phyloP scores from a whole-genome alignment of 257 asterid species.

The Capsicum rhomboideum region DNA sequence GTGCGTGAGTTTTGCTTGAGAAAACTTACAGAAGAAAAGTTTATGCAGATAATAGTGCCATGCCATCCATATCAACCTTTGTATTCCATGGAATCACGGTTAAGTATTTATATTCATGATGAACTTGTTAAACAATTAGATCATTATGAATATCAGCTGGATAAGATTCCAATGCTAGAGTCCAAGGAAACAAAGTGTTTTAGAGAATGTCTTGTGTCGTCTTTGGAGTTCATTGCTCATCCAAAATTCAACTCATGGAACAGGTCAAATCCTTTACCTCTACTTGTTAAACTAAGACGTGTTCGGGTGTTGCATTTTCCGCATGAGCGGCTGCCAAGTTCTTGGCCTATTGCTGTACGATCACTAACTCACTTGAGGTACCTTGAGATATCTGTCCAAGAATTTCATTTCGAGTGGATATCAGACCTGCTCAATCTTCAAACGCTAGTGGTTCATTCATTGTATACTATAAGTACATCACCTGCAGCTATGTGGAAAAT shows the following conservation, averaged over 20 bases:
- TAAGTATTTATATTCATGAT: not conserved
- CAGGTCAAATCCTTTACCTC: no score
- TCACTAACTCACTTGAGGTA: not conserved
- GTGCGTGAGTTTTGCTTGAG: not conserved
- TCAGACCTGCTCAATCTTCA: not conserved
- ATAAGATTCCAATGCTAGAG: not conserved
- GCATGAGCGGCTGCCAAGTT: not conserved
- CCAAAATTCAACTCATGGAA: no score
- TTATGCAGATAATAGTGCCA: not conserved
- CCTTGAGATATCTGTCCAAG: accelerated
- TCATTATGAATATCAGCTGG: not conserved
- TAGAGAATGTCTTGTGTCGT: not conserved
- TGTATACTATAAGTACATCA: not conserved
- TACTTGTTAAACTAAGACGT: not conserved
- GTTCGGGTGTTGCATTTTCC: not conserved
- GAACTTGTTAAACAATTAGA: not conserved
- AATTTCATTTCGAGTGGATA: not conserved
- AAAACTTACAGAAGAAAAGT: not conserved
- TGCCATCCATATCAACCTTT: not conserved
- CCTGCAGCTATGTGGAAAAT: not conserved
- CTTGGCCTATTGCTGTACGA: not conserved
- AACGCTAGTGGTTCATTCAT: not conserved
- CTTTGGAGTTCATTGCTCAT: not conserved
- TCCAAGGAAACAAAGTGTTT: not conserved
- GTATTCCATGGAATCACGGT: not conserved